Conservation (phyloP, 768 basidiomycete genomes). For the Boletus sp. region DNA sequence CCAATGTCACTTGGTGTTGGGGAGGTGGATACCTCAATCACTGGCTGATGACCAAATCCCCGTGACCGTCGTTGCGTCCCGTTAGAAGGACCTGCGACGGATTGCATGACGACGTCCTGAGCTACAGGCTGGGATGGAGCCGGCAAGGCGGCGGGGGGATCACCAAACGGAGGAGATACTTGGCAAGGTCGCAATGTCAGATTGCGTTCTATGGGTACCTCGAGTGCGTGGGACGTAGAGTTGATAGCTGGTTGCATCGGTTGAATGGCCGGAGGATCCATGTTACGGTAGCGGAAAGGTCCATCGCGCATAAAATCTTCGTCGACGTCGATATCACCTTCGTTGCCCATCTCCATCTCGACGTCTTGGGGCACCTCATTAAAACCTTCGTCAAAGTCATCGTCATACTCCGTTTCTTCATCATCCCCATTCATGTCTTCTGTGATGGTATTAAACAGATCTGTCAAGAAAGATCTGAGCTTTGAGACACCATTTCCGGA, state of each 20-base stretch:
- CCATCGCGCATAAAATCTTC: constrained; percentile 40
- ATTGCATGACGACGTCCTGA: constrained; percentile 33
- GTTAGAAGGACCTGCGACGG: constrained; percentile 37
- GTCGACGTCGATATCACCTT: constrained; percentile 44
- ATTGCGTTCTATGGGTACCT: constrained; percentile 32
- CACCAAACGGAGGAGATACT: constrained; percentile 7
- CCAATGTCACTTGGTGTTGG: constrained; percentile 62
- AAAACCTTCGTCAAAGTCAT: constrained; percentile 37
- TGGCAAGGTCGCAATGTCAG: constrained; percentile 24
- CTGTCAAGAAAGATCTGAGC: constrained; percentile 75
- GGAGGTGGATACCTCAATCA: constrained; percentile 60
- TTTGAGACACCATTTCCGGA: constrained; percentile 88
- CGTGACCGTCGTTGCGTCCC: constrained; percentile 40
- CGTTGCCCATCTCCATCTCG: constrained; percentile 36
- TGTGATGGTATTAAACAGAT: constrained; percentile 71
- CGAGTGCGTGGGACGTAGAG: constrained; percentile 18
- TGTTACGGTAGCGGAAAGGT: constrained; percentile 27
- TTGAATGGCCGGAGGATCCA: constrained; percentile 12
- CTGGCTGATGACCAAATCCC: constrained; percentile 49
- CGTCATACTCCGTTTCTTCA: constrained; percentile 68
- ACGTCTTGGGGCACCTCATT: constrained; percentile 30
- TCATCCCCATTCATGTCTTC: constrained; percentile 64
- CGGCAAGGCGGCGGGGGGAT: not conserved
- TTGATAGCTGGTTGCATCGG: constrained; percentile 9
- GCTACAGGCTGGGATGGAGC: constrained; percentile 3